Evolutionary conservation across 1,284 basidiomycete species (phyloP).

Genomic region (Coniferiporia sulphurascens): DNA sequence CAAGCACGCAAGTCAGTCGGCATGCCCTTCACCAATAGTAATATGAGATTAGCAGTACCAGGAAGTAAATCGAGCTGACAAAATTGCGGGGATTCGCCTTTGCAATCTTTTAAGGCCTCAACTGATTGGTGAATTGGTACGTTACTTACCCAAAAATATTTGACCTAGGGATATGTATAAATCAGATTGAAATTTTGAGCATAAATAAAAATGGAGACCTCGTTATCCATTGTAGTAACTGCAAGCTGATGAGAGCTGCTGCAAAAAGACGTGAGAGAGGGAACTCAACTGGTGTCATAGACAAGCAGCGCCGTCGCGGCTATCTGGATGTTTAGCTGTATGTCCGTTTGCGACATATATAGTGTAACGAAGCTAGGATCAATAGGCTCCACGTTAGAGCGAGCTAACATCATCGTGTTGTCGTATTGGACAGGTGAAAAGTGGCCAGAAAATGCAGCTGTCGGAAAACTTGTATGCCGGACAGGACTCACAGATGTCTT

Average conservation of each 20-base stretch:
- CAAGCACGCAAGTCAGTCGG: not conserved
- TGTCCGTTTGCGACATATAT: not conserved
- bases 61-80: not conserved
- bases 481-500: no score
- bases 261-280: no score
- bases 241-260: not conserved
- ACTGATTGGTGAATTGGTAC: not conserved
- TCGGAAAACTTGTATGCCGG: no score
- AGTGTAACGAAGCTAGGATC: not conserved
- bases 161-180: not conserved
- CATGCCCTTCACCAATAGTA: not conserved
- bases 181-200: not conserved
- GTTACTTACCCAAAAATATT: not conserved
- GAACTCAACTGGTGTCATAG: not conserved
- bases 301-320: not conserved
- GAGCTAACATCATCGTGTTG: not conserved
- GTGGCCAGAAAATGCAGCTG: no score
- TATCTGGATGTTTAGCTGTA: not conserved
- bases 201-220: not conserved
- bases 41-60: not conserved
- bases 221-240: not conserved
- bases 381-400: not conserved
- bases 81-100: not conserved
- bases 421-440: no score
- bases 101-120: not conserved